Percentiles rank a stretch among this genome's conserved stretches.
Evolutionary conservation across 768 basidiomycete species (phyloP).

Genomic region (Thelephora ganbajun): DNA sequence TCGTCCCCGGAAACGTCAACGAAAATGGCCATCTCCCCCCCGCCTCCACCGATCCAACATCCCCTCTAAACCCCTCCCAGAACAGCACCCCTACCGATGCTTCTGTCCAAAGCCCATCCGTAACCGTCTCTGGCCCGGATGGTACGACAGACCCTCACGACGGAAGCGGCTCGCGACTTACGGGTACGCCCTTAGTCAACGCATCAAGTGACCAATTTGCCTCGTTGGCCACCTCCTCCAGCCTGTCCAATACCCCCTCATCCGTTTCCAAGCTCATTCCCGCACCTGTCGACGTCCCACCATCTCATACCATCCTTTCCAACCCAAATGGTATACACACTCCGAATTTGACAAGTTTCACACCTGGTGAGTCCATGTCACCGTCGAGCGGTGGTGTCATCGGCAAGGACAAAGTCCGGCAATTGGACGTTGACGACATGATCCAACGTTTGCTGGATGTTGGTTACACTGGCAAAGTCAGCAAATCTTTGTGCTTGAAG

Average conservation of each 20-base stretch:
- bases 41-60: constrained; percentile 21
- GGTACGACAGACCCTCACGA: constrained; percentile 24
- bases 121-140: constrained; percentile 21
- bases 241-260: constrained; percentile 9
- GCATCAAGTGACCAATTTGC: constrained; percentile 25
- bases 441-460: constrained; percentile 92
- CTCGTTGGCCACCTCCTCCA: constrained; percentile 14
- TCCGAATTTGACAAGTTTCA: constrained; percentile 22
- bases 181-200: constrained; percentile 14
- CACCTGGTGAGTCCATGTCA: too few species aligned
- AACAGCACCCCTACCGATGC: constrained; percentile 18
- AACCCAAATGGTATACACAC: constrained; percentile 38
- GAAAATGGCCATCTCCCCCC: constrained; percentile 29
- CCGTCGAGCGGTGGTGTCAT: constrained; percentile 19
- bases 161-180: constrained; percentile 22
- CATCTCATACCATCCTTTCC: constrained; percentile 76
- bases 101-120: constrained; percentile 17
- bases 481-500: constrained; percentile 90
- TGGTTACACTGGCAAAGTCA: constrained; percentile 96
- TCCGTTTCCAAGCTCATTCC: constrained; percentile 23
- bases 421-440: constrained; percentile 95
- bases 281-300: constrained; percentile 62
- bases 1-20: constrained; percentile 25
- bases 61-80: constrained; percentile 24
- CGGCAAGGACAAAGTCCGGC: constrained; percentile 47